Conservation (phyloP, 371 early-diverging fungal species). For the Coemansia sp. region DNA sequence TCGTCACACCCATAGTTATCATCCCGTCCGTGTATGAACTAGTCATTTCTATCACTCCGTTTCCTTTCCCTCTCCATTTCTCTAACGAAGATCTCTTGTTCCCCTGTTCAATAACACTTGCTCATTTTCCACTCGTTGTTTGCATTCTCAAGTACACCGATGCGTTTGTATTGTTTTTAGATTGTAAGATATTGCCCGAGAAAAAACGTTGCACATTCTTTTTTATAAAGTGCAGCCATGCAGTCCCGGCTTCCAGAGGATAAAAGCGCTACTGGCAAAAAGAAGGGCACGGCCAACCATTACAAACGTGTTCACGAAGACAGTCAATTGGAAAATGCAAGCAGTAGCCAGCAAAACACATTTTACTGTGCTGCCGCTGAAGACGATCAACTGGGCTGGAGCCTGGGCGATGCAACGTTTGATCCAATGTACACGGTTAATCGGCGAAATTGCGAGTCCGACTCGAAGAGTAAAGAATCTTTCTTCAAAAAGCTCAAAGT, state of each 20-base stretch:
- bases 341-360: not conserved
- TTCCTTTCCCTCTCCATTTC: too few species aligned
- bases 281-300: slow-evolving; percentile 11
- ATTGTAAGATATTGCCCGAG: too few species aligned
- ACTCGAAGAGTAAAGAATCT: slow-evolving; percentile 19
- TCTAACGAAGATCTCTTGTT: not conserved
- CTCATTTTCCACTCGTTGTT: not conserved
- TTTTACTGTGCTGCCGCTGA: slow-evolving; percentile 33
- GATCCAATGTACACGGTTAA: slow-evolving; percentile 47
- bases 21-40: too few species aligned
- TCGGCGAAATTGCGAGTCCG: slow-evolving; percentile 26
- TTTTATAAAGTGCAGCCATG: slow-evolving; percentile 2
- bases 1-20: too few species aligned
- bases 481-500: slow-evolving; percentile 39
- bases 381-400: slow-evolving; percentile 40
- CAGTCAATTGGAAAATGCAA: not conserved
- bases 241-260: not conserved
- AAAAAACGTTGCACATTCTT: too few species aligned
- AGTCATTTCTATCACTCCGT: too few species aligned
- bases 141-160: not conserved
- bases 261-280: slow-evolving; percentile 7
- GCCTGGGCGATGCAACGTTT: slow-evolving; percentile 6
- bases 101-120: not conserved
- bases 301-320: slow-evolving; percentile 33
- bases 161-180: too few species aligned